Evolutionary conservation across 2,329 filamentous ascomycete genomes (phyloP), one percentile per base, ranked within the genome.

Genomic region (Fusarium staphyleae): DNA sequence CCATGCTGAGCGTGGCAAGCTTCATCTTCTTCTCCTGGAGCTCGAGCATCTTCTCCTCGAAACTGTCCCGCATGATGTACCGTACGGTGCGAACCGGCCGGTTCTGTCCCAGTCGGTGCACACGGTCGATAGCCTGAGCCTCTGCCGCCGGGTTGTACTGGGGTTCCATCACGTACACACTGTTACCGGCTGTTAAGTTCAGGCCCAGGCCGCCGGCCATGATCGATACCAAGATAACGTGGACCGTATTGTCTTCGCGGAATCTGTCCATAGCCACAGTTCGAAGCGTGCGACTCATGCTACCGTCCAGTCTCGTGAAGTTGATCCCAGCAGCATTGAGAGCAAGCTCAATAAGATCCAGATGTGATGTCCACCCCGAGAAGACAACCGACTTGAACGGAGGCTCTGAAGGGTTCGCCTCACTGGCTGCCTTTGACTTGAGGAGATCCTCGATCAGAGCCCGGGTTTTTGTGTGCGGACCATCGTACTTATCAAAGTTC

Each of bases 71-170:
- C 91, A 98, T 98, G 66, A 98, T 88, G 72, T 91, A 98, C 30
- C 93, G 86, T 30, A 90, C 87, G 2, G 92, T 96, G n/a, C 84
- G 83, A 0, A 99, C 95, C 11, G 87, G 84, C n/a, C 95, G 82
- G 66, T 85, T 95, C 77, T 99, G 95, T 0, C 95, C 93, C 2
- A 97, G 79, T 14, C 93, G 87, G 72, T 96, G 93, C 5, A 99
- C 91, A 24, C 95, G 90, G 71, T 98, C 95, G 7, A 98, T 83
- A 2, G 95, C 95, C 75, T 99, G 95, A 5, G 92, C 90, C 73
- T 99, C 93, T 0, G 93, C 91, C 0, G 92, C 93, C 0, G 95
- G 95, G 68, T 99, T 99, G 77, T 93, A 99, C 70, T 97, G 93
- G 5, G 95, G 95, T 72, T 99, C 95, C 93, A 99, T 98, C 66